These are phyloP conservation scores for Apophysomyces sp. DNA, from an alignment of 371 early-diverging fungal species.

Conservation along the genomic window DNA sequence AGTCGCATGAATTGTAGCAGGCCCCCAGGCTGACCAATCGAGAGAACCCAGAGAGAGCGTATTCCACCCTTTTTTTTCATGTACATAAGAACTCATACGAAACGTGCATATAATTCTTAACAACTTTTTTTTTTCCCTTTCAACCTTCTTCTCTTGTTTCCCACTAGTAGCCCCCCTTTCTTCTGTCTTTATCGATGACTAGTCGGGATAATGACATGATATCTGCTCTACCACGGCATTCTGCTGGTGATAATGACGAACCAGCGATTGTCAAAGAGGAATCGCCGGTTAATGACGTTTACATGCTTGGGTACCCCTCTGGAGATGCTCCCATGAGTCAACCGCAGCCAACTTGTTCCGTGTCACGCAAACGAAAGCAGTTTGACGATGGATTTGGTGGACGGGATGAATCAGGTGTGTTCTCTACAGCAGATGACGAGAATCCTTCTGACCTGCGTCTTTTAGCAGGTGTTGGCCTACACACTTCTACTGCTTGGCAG, in stretches of 20 bases:
- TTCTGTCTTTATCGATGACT: background rate
- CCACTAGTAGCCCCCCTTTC: background rate
- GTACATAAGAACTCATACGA: background rate
- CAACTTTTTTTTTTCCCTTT: background rate
- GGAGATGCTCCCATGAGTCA: background rate
- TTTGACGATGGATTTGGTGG: background rate
- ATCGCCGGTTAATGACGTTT: background rate
- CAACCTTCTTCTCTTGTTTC: background rate
- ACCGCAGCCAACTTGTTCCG: background rate
- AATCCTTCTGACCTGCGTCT: background rate
- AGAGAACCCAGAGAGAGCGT: background rate
- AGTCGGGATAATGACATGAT: slow-evolving; percentile 2
- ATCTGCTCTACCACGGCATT: background rate
- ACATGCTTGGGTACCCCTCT: background rate
- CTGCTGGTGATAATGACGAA: background rate
- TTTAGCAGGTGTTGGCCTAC: background rate
- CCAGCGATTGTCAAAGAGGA: background rate
- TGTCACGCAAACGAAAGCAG: slow-evolving; percentile 1
- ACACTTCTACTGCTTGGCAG: background rate
- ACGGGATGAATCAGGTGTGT: background rate
- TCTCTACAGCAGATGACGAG: background rate
- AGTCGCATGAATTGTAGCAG: background rate
- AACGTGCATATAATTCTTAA: slow-evolving; percentile 2
- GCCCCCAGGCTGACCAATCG: background rate
- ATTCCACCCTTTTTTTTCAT: background rate